These are phyloP conservation scores for Protea cynaroides DNA, from an alignment of 164 flowering plant genomes.

Conservation along the genomic window DNA sequence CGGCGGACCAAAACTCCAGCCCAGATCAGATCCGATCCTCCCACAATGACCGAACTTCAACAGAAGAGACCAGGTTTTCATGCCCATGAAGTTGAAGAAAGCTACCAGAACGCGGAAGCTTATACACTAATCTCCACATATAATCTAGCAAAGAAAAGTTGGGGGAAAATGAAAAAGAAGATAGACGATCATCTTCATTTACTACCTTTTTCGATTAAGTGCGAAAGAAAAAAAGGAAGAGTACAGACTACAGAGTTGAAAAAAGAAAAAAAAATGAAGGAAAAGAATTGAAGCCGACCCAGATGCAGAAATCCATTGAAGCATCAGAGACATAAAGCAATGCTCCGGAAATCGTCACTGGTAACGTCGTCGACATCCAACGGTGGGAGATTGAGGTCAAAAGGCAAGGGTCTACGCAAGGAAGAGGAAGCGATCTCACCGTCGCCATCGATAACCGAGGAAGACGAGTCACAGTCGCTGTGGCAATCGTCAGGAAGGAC, in stretches of 20 bases:
- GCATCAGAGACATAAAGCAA: constrained; percentile 48
- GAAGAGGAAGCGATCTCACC: constrained; percentile 32
- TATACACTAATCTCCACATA: constrained; percentile 8
- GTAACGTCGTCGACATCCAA: constrained; percentile 16
- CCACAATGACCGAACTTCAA: constrained; percentile 9
- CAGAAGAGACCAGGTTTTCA: constrained; percentile 19
- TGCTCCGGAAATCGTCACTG: constrained; percentile 37
- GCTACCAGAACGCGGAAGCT: constrained; percentile 11
- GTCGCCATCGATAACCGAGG: constrained; percentile 55
- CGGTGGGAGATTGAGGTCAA: constrained; percentile 50
- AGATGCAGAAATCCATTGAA: constrained; percentile 4
- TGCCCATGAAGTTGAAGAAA: constrained; percentile 25
- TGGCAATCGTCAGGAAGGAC: constrained; percentile 57
- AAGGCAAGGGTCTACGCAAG: constrained; percentile 33
- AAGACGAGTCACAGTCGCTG: constrained; percentile 81
- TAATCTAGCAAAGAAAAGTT: constrained; percentile 19
- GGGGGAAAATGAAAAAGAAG: neutral
- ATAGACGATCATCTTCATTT: neutral
- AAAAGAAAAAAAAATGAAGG: neutral
- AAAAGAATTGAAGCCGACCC: neutral
- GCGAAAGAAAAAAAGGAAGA: constrained; percentile 8
- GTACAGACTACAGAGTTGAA: no score
- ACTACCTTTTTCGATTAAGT: constrained; percentile 5
- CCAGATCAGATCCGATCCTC: no score
- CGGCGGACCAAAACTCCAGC: no score